Percentiles rank a stretch among this genome's conserved stretches.
Evolutionary conservation across 306 rosid genomes (phyloP).

Genomic region (Trifolium subterraneum): DNA sequence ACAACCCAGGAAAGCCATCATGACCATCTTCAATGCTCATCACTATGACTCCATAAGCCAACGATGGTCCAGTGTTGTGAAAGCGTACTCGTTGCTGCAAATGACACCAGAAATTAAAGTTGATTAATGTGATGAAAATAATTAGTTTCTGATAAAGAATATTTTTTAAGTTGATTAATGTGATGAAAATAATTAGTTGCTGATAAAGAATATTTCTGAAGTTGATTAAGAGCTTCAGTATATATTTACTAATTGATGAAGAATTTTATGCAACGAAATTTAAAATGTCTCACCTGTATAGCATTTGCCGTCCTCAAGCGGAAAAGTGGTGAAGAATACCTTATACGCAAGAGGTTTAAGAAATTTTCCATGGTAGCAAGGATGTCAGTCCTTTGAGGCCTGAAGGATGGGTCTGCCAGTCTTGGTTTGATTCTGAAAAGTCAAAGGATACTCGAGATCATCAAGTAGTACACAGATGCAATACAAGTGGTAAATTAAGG

Average conservation of each 20-base stretch:
- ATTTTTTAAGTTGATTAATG: neutral
- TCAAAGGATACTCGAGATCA: slow-evolving; percentile 35
- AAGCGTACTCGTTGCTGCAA: slow-evolving; percentile 72
- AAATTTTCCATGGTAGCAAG: slow-evolving; percentile 69
- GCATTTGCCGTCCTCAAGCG: slow-evolving; percentile 79
- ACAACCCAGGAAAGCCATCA: slow-evolving; percentile 69
- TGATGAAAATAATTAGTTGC: neutral
- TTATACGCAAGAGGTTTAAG: slow-evolving; percentile 65
- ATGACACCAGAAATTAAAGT: neutral
- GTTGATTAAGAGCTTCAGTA: slow-evolving; percentile 7
- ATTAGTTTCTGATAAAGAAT: neutral
- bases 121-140: neutral
- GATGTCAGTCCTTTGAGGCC: slow-evolving; percentile 69
- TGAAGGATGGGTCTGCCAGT: slow-evolving; percentile 86
- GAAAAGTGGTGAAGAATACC: slow-evolving; percentile 97
- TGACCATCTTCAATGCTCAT: slow-evolving; percentile 97
- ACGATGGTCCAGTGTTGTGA: slow-evolving; percentile 77
- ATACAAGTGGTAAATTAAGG: slow-evolving; percentile 28
- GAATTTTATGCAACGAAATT: slow-evolving; percentile 17
- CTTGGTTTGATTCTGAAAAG: slow-evolving; percentile 80
- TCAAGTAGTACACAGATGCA: slow-evolving; percentile 23
- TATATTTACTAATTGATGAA: slow-evolving; percentile 12
- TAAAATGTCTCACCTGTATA: slow-evolving; percentile 70
- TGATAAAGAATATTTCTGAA: neutral
- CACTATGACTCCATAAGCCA: slow-evolving; percentile 70